A percentile compares a stretch with the other conserved stretches of the same genome.
phyloP scores from a whole-genome alignment of 2,329 filamentous ascomycete genomes.

The Pleoardoris graminearum region DNA sequence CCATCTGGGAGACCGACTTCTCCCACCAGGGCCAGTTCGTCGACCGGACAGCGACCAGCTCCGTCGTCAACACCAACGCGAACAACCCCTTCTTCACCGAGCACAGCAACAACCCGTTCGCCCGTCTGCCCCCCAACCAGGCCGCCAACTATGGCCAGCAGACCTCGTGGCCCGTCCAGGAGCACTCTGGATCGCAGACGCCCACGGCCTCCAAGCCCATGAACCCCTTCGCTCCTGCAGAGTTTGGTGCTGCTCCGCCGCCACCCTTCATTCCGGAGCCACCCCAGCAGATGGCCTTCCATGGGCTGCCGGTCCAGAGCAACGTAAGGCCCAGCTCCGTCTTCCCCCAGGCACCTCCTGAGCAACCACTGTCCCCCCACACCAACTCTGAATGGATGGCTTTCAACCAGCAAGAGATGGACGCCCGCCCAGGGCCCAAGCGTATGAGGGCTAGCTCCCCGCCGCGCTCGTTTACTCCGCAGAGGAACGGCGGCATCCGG shows the following conservation, averaged over 20 bases:
- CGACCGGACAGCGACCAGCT: conserved; percentile 43
- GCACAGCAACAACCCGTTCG: conserved; percentile 63
- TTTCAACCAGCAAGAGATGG: conserved; percentile 56
- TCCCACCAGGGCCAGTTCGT: conserved; percentile 43
- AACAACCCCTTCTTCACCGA: conserved; percentile 55
- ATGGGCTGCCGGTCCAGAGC: conserved; percentile 42
- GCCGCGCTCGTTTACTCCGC: conserved; percentile 74
- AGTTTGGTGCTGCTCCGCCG: conserved; percentile 54
- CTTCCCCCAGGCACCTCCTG: conserved; percentile 50
- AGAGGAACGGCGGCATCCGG: conserved; percentile 83
- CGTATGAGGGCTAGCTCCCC: conserved; percentile 68
- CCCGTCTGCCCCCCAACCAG: conserved; percentile 60
- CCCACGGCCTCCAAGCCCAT: conserved; percentile 74
- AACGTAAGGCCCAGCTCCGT: conserved; percentile 54
- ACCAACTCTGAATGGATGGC: conserved; percentile 63
- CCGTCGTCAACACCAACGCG: conserved; percentile 47
- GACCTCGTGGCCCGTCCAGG: conserved; percentile 63
- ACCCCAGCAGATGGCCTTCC: conserved; percentile 47
- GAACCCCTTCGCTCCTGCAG: conserved; percentile 60
- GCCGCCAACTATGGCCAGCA: conserved; percentile 53
- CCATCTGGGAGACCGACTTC: conserved; percentile 51
- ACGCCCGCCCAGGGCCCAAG: conserved; percentile 53
- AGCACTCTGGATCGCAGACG: conserved; percentile 71
- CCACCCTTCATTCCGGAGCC: conserved; percentile 48
- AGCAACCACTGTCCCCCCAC: conserved; percentile 63